Evolutionary conservation across 306 rosid genomes (phyloP), one percentile per base, ranked within the genome.

Genomic region (Aeschynomene evenia): DNA sequence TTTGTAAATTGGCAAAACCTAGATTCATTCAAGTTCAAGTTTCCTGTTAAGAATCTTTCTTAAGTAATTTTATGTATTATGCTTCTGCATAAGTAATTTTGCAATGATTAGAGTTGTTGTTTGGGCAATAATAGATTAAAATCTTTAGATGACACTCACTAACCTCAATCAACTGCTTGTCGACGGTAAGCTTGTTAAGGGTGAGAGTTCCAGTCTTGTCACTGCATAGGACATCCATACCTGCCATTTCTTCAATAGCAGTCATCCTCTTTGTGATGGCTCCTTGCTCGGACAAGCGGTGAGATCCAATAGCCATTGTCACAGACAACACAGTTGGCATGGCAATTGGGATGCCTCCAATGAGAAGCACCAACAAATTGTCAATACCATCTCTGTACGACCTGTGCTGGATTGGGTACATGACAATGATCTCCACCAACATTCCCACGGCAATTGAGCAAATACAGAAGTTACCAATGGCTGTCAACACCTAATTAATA

Each of bases 261-360:
- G 97, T 90, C 97, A 90, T 90, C 70, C 97, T 90, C 83, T 90
- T 90, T 24, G 97, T 90, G 77, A 90, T 90, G 79, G 97, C 97
- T 7, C 97, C 97, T 81, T 90, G 97, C 51, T 88, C 56, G 0
- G 97, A 86, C 24, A 90, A 61, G 58, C 89, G 90, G 77, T 90
- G 97, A 33, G 97, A 88, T 29, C 97, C 97, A 46, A 90, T 90
- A 46, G 95, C 97, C 97, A 90, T 90, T 68, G 97, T 90, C 21
- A 90, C 96, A 1, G 96, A 90, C 82, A 90, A 56, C 39, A 90
- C 96, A 0, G 96, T 90, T 37, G 97, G 95, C 97, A 90, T 90
- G 53, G 97, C 97, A 70, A 90, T 90, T 28, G 97, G 97, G 72
- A 90, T 90, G 16, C 97, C 97, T 58, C 97, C 97, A 15, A 90